phyloP scores from a whole-genome alignment of 495 filamentous ascomycete genomes.

The Acidomyces sp. region DNA sequence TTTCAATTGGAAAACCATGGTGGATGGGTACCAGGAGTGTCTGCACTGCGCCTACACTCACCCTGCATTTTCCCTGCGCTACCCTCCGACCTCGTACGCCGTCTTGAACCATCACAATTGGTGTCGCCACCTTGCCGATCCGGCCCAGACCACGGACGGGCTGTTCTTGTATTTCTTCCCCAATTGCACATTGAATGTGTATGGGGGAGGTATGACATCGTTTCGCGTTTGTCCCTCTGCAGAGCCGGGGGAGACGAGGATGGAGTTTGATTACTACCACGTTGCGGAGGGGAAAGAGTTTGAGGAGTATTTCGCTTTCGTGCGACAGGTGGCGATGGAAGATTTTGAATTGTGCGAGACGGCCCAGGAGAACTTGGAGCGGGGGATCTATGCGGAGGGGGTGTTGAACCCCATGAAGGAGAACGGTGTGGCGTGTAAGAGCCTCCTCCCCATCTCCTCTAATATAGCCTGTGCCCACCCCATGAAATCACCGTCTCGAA shows the following conservation, averaged over 20 bases:
- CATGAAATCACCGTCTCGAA: too few relatives aligned
- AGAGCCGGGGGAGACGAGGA: constrained; percentile 40
- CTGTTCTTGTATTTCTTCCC: constrained; percentile 52
- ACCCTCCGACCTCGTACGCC: constrained; percentile 45
- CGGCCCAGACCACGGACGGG: constrained; percentile 41
- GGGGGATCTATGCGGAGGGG: constrained; percentile 45
- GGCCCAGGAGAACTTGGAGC: constrained; percentile 42
- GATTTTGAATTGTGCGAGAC: constrained; percentile 50
- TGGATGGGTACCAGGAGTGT: constrained; percentile 52
- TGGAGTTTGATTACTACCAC: constrained; percentile 55
- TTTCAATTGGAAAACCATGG: constrained; percentile 57
- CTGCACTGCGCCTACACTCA: constrained; percentile 53
- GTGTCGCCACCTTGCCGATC: constrained; percentile 45
- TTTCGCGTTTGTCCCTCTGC: constrained; percentile 45
- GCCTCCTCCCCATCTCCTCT: too few relatives aligned
- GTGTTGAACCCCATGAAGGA: constrained; percentile 47
- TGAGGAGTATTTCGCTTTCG: constrained; percentile 47
- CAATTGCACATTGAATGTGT: constrained; percentile 48
- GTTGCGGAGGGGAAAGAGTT: constrained; percentile 41
- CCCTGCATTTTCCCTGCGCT: constrained; percentile 45
- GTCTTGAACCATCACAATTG: constrained; percentile 46
- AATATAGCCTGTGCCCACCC: too few relatives aligned
- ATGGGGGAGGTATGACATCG: constrained; percentile 47
- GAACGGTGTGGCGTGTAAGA: constrained; percentile 43
- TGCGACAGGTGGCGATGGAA: constrained; percentile 46